Conservation (phyloP, 352 stramenopile species). For the Salisapilia sapeloensis region DNA sequence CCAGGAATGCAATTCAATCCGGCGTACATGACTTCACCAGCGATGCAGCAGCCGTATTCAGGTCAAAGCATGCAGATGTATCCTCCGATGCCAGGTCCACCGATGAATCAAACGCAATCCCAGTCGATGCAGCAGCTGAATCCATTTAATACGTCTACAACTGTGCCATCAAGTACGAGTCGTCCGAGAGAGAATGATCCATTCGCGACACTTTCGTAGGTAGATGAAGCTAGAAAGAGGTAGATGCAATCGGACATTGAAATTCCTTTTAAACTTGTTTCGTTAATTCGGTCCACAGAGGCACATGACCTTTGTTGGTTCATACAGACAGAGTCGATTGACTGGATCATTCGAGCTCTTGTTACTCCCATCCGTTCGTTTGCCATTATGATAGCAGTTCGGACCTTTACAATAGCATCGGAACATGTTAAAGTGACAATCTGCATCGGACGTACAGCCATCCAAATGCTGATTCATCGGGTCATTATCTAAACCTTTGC, state of each 20-base stretch:
- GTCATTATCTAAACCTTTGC: conserved; percentile 24
- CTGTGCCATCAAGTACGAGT: background rate
- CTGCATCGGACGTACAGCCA: conserved; percentile 46
- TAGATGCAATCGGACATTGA: no score
- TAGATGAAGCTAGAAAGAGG: no score
- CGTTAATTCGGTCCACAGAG: conserved; percentile 55
- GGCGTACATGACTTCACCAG: conserved; percentile 7
- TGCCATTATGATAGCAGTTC: conserved; percentile 52
- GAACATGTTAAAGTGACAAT: conserved; percentile 52
- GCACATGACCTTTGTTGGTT: conserved; percentile 44
- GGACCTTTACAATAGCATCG: conserved; percentile 52
- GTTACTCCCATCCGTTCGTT: conserved; percentile 22
- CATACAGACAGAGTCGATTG: conserved; percentile 58
- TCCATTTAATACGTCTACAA: no score
- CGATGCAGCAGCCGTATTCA: conserved; percentile 9
- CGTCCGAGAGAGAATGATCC: conserved; percentile 9
- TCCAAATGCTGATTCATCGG: conserved; percentile 45
- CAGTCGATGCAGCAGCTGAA: no score
- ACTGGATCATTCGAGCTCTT: conserved; percentile 40
- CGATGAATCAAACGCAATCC: no score
- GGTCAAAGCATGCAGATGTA: no score
- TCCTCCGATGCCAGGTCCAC: no score
- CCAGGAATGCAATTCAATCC: conserved; percentile 2
- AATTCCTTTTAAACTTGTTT: background rate
- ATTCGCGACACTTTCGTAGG: conserved; percentile 43